Evolutionary conservation across 306 rosid genomes (phyloP).

Genomic region (Malus sieversii): DNA sequence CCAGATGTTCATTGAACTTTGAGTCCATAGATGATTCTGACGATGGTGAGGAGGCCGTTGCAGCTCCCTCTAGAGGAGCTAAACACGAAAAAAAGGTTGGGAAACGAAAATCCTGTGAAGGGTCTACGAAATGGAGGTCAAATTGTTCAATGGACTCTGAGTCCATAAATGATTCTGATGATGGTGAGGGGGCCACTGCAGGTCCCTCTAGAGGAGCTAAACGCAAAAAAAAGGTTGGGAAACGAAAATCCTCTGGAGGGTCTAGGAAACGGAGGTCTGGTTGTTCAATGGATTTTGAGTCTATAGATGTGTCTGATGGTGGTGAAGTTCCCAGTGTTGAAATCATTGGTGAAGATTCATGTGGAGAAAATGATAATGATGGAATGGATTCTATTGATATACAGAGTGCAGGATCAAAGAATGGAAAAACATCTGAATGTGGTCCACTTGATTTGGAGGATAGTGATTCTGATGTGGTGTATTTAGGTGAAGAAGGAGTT

Average conservation of each 20-base stretch:
- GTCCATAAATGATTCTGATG: background rate
- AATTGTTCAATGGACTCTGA: too few species aligned
- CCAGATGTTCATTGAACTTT: background rate
- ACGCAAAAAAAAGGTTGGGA: background rate
- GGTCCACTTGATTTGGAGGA: background rate
- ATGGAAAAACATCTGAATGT: background rate
- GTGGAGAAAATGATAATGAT: background rate
- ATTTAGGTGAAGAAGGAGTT: slow-evolving; percentile 1
- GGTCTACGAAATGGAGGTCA: background rate
- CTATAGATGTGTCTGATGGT: background rate
- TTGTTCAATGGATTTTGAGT: too few species aligned
- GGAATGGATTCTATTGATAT: background rate
- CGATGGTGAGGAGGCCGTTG: background rate
- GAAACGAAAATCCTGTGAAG: background rate
- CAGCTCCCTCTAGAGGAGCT: too few species aligned
- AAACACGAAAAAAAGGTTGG: background rate
- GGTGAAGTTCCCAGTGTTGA: background rate
- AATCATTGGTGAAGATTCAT: background rate
- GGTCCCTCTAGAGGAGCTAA: background rate
- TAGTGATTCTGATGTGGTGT: slow-evolving; percentile 5
- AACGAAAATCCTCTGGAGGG: background rate
- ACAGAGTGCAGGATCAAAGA: background rate
- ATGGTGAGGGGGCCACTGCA: background rate
- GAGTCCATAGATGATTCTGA: background rate
- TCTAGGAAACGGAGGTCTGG: background rate